A percentile compares a stretch with the other conserved stretches of the same genome.
Conservation (phyloP, 306 rosid genomes). For the Rubus idaeus region DNA sequence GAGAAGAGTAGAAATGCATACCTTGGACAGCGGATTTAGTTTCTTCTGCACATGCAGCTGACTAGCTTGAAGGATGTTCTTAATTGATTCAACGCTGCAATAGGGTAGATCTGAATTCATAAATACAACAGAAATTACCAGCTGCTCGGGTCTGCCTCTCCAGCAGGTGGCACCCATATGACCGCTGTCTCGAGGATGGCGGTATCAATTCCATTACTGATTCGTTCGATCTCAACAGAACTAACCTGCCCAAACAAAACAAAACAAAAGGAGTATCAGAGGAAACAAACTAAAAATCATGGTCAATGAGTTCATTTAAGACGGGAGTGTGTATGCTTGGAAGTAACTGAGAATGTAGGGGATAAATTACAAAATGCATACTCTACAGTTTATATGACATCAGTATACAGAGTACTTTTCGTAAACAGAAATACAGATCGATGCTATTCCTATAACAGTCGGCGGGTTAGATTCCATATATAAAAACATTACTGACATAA, state of each 20-base stretch:
- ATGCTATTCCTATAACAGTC: neutral
- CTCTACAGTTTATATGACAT: neutral
- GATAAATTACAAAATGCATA: neutral
- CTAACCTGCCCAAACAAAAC: conserved; percentile 63
- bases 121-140: conserved; percentile 71
- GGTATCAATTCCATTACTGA: conserved; percentile 68
- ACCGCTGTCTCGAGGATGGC: conserved; percentile 86
- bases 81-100: conserved; percentile 45
- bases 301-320: neutral
- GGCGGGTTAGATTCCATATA: neutral
- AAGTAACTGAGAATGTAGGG: neutral
- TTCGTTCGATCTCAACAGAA: conserved; percentile 91
- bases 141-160: conserved; percentile 90
- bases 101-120: conserved; percentile 36
- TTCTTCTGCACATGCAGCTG: conserved; percentile 87
- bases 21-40: conserved; percentile 88
- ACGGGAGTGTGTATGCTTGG: no score
- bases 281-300: neutral
- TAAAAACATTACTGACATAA: neutral
- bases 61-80: conserved; percentile 64
- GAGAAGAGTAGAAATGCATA: conserved; percentile 35
- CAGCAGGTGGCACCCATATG: conserved; percentile 76
- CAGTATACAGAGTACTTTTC: neutral
- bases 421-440: neutral
- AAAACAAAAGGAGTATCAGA: neutral